Base-by-base conservation (phyloP, 306 rosid species). In the Prunus persica region DNA sequence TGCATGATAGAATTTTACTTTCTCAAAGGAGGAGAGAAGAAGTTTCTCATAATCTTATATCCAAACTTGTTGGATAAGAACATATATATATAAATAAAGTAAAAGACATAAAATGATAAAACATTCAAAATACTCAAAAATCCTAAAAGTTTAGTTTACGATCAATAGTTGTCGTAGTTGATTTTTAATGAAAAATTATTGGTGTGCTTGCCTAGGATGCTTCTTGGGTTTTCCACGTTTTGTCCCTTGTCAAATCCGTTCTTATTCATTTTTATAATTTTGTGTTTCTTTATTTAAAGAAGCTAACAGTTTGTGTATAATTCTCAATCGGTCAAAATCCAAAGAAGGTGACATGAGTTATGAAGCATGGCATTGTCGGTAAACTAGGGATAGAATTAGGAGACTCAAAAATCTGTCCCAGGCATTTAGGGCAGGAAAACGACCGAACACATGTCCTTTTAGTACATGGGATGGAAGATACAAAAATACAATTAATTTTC, bases 61-160 rank as follows among this genome's bases (percentile, higher is more conserved):
- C 34, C 5, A 30, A 30, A 30, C 32, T 1, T 30, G 0, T 30
- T 30, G 1, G 6, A 30, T 30, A 30, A 30, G 34, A 30, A 1
- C 34, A 3, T 30, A 0, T 3, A 28, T 28, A 28, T 28, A 2
- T 28, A 28, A 2, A 28, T 28, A 28, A 28, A 28, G 3, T 2
- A 30, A 4, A 32, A 4, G 1, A 30, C 0, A 30, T 0, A 30
- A 4, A 30, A 30, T 30, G 0, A 5, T 30, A 3, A 4, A 30
- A 0, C 1, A 30, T 30, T 4, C 6, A 30, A 30, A 30, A 30
- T 4, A 30, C 0, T 1, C 0, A 0, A 30, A 30, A 30, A 34
- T 34, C 0, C 0, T 34, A 34, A 32, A 16, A 19, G 2, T 5
- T 19, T 2, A 2, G 1, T 6, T 19, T 19, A 7, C 5, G 68